Base-by-base conservation (phyloP, 257 asterid genomes). In the Capsicum rhomboideum region DNA sequence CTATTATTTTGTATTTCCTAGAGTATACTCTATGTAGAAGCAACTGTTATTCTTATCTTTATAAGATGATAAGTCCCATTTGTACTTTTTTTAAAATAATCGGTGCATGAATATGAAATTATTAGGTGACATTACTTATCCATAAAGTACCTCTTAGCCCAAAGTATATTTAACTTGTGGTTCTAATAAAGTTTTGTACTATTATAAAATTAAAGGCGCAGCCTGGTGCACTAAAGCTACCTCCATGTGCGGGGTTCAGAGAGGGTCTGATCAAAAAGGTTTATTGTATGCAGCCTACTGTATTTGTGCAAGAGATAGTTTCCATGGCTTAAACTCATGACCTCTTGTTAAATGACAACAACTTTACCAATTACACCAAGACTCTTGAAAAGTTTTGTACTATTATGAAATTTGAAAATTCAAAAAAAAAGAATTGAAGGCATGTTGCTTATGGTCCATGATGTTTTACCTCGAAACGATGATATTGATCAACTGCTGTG, bases 401-500 rank as follows among this genome's bases (percentile, higher is more conserved):
- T n/a, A n/a, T n/a, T n/a, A n/a, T n/a, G n/a, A n/a, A n/a, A n/a
- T 2, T 34, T 34, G 40, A 34, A 34, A n/a, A n/a, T n/a, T n/a
- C n/a, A n/a, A n/a, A n/a, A n/a, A 2, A 34, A 34, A 34, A 34
- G 40, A 34, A 34, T 34, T 34, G 40, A 34, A 34, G 40, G 40
- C 40, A 34, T 40, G 44, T 40, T 3, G 44, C 44, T 40, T 40
- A 40, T 4, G 31, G 37, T 14, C 42, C 78, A 67, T 82, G 53
- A 53, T 13, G 59, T 21, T 10, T 77, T 50, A 93, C 98, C 94
- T 89, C 79, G 86, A 93, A 94, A 49, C 98, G 97, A 89, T 94
- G 97, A 81, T 93, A 94, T 77, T 94, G 98, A 94, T 93, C 98
- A 53, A 94, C 98, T 18, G 96, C 93, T 28, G 91, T 90, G 82